Conservation (phyloP, 768 basidiomycete genomes). For the Lactarius indigo region DNA sequence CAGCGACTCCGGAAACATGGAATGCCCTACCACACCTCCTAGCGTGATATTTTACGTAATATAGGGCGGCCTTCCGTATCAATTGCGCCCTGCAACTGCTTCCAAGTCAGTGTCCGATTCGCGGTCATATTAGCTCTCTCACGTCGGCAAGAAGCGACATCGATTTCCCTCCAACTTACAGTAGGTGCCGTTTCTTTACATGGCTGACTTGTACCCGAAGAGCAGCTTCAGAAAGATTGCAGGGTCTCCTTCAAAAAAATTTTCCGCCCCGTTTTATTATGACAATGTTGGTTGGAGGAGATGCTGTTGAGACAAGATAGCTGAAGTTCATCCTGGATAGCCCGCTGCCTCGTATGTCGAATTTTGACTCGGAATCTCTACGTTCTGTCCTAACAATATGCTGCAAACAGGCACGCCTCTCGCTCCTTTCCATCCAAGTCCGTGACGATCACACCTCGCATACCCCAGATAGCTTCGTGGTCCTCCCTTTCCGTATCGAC, state of each 20-base stretch:
- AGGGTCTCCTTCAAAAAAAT: neutral
- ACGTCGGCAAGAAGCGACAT: too few relatives aligned
- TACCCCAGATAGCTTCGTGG: neutral
- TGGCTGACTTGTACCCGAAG: too few relatives aligned
- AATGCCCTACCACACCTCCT: too few relatives aligned
- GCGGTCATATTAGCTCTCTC: too few relatives aligned
- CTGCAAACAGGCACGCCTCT: conserved; percentile 7
- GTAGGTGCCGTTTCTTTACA: too few relatives aligned
- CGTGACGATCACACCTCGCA: neutral
- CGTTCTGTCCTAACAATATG: neutral
- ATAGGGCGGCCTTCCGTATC: too few relatives aligned
- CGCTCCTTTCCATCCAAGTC: conserved; percentile 6
- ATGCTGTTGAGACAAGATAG: neutral
- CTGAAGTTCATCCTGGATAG: neutral
- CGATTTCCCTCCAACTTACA: too few relatives aligned
- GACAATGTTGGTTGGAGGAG: neutral
- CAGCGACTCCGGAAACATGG: too few relatives aligned
- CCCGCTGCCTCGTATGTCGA: conserved; percentile 1
- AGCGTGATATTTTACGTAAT: too few relatives aligned
- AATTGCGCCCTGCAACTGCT: too few relatives aligned
- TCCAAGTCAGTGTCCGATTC: too few relatives aligned
- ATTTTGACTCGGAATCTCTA: neutral
- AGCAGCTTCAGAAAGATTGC: neutral
- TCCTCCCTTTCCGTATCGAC: conserved; percentile 1
- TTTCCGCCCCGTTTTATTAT: neutral